Evolutionary conservation across 495 filamentous ascomycete genomes (phyloP), one percentile per base, ranked within the genome.

Genomic region (Penicillium canariense): DNA sequence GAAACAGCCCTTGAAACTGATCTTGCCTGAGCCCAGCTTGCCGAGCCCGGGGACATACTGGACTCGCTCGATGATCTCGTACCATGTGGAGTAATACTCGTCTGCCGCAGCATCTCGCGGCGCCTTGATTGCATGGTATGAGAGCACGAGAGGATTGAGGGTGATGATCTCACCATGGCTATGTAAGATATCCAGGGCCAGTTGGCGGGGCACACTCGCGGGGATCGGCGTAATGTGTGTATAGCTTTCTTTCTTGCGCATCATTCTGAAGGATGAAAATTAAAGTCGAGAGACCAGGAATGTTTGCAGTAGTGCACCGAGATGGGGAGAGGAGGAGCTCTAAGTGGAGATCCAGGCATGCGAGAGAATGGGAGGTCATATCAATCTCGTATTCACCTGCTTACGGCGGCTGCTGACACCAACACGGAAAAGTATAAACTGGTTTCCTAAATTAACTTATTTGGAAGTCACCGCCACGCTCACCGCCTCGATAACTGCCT

Each of bases 131-230:
- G 77, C 77, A 50, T 84, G 78, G 35, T 87, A 80, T 32, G 86
- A 80, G 40, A 86, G 80, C 45, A 94, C 87, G 6, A 92, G 78
- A 0, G 89, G 89, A 67, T 91, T 94, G 23, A 91, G 75, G 38
- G 89, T 85, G 60, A 92, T 92, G 81, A 94, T 91, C 53, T 83
- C 84, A 35, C 75, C 67, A 63, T 91, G 87, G 62, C 83, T 80
- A 68, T 89, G 87, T 5, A 92, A 79, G 18, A 86, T 85, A 23
- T 81, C 75, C 54, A 91, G 63, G 23, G 89, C 89, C 11, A 79
- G 79, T 58, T 86, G 74, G 28, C 87, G 83, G 17, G 82, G 76
- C 46, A 91, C 80, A 43, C 75, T 75, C n/a, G 78, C 48, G 0
- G 89, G 89, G 18, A 92, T 79, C 0, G 87, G 84, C 26, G 86